A percentile compares a stretch with the other conserved stretches of the same genome.
These are phyloP conservation scores for Candida tibetensis DNA, from an alignment of 805 yeast species.

Conservation along the genomic window DNA sequence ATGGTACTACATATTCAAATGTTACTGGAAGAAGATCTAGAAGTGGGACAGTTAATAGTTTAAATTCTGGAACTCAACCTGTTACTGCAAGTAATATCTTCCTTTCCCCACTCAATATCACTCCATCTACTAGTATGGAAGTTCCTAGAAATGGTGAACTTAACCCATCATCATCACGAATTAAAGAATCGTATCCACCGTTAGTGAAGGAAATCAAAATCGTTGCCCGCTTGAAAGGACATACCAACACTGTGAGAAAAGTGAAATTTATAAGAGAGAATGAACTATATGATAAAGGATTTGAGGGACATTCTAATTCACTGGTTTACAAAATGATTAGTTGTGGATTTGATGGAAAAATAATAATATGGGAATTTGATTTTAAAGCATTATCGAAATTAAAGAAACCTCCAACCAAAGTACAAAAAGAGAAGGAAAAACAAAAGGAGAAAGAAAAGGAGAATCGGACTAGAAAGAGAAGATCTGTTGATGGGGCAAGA, in stretches of 20 bases:
- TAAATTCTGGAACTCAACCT: conserved; percentile 15
- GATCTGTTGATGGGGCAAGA: conserved; percentile 2
- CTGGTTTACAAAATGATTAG: conserved; percentile 33
- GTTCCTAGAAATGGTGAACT: conserved; percentile 10
- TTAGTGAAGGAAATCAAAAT: conserved; percentile 35
- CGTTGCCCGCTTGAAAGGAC: conserved; percentile 39
- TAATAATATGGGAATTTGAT: conserved; percentile 45
- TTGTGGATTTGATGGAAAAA: conserved; percentile 40
- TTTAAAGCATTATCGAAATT: conserved; percentile 39
- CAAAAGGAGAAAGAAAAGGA: conserved; percentile 2
- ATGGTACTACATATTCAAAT: too few species aligned
- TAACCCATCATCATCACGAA: conserved; percentile 2
- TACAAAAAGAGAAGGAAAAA: conserved; percentile 2
- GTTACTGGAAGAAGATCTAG: conserved; percentile 31
- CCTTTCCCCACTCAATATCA: conserved; percentile 21
- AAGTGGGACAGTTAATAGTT: conserved; percentile 38
- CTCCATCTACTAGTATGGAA: conserved; percentile 25
- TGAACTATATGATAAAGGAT: conserved; percentile 7
- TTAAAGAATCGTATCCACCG: conserved; percentile 24
- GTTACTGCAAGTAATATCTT: conserved; percentile 12
- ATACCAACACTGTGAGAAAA: conserved; percentile 33
- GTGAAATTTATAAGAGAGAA: conserved; percentile 24
- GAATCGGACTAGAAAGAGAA: conserved; percentile 1
- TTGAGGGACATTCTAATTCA: conserved; percentile 6
- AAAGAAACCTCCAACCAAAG: conserved; percentile 15